A percentile compares a stretch with the other conserved stretches of the same genome.
Conservation (phyloP, 176 grass and related monocot species). For the Pontederia paniculata region DNA sequence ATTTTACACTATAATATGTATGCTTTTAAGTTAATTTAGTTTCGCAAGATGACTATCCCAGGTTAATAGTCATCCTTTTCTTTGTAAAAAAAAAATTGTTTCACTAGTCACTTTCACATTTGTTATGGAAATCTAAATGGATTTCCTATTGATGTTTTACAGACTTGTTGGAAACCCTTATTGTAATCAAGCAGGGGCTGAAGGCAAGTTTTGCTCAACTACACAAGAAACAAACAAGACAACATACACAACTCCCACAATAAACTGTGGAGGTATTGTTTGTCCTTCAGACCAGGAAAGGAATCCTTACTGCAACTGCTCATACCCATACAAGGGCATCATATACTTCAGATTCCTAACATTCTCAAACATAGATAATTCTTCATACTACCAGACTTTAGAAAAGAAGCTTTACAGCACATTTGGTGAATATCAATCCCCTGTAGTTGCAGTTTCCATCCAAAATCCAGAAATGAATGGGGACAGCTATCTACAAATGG, state of each 20-base stretch:
- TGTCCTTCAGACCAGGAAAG: constrained; percentile 29
- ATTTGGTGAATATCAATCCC: constrained; percentile 16
- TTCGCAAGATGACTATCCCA: background rate
- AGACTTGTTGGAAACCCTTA: constrained; percentile 56
- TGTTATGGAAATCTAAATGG: background rate
- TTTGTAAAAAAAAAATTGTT: background rate
- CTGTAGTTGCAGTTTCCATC: constrained; percentile 29
- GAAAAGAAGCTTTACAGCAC: constrained; percentile 20
- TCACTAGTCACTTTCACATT: background rate
- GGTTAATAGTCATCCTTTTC: background rate
- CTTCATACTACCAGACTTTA: constrained; percentile 18
- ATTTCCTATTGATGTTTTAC: background rate
- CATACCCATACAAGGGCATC: constrained; percentile 29
- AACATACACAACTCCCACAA: constrained; percentile 31
- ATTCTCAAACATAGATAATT: constrained; percentile 31
- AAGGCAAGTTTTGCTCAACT: constrained; percentile 7
- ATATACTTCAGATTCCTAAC: constrained; percentile 32
- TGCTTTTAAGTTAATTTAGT: no score
- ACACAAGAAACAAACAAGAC: constrained; percentile 11
- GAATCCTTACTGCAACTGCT: constrained; percentile 34
- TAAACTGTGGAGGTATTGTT: constrained; percentile 20
- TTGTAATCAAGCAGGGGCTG: constrained; percentile 20
- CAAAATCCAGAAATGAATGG: constrained; percentile 27
- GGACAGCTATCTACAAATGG: constrained; percentile 28
- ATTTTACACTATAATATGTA: no score